Percentiles rank a stretch among this genome's conserved stretches.
These are phyloP conservation scores for Ogataea haglerorum DNA, from an alignment of 805 yeast species.

Conservation along the genomic window DNA sequence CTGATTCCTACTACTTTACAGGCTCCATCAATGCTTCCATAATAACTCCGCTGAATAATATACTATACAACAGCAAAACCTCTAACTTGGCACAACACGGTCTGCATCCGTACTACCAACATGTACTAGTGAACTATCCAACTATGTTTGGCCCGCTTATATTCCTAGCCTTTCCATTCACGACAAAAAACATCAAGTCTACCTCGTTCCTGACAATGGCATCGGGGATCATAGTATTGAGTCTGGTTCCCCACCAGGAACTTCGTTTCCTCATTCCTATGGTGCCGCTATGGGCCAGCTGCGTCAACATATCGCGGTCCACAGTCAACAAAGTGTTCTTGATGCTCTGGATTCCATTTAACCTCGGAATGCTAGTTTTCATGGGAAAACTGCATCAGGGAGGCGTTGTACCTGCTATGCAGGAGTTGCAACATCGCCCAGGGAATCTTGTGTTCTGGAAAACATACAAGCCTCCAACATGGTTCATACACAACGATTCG, in stretches of 20 bases:
- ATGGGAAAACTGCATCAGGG: conserved; percentile 90
- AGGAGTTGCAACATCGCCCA: conserved; percentile 30
- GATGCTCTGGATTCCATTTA: conserved; percentile 61
- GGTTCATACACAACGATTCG: conserved; percentile 45
- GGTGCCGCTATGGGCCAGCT: conserved; percentile 64
- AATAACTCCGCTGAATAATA: conserved; percentile 74
- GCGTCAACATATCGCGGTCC: conserved; percentile 33
- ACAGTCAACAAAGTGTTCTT: conserved; percentile 26
- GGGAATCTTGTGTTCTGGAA: conserved; percentile 80
- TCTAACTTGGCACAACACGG: conserved; percentile 77
- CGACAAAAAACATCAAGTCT: conserved; percentile 41
- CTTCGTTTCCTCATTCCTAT: conserved; percentile 80
- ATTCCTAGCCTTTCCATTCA: conserved; percentile 40
- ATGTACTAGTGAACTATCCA: conserved; percentile 72
- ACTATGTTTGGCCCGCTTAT: conserved; percentile 77
- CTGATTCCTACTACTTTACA: conserved; percentile 50
- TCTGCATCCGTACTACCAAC: conserved; percentile 73
- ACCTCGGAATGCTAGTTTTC: conserved; percentile 51
- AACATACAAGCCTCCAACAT: conserved; percentile 89
- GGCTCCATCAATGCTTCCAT: conserved; percentile 32
- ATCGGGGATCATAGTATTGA: conserved; percentile 61
- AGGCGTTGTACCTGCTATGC: conserved; percentile 73
- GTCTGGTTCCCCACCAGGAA: conserved; percentile 89
- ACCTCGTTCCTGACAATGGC: conserved; percentile 57
- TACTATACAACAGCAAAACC: conserved; percentile 60